Evolutionary conservation across 495 filamentous ascomycete genomes (phyloP), one percentile per base, ranked within the genome.

Genomic region (Penicillium pancosmium): DNA sequence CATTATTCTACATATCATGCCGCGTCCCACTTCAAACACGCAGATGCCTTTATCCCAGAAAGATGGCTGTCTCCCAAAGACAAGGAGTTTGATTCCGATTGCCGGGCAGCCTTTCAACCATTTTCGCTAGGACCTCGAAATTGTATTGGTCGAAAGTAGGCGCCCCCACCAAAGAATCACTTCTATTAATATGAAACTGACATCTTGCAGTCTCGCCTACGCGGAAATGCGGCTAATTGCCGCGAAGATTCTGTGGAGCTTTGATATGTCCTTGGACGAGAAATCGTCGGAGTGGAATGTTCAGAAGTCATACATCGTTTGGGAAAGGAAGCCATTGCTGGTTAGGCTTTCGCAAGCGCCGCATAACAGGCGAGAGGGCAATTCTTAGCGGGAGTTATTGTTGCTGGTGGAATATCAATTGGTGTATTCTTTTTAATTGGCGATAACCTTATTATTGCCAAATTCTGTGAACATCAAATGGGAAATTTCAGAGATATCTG

Each of bases 191-290:
- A 12, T 11, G n/a, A 18, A 36, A 31, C 55, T 31, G 55, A 21
- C 2, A 11, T 49, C n/a, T 43, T 48, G 25, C 25, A 77, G 74
- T 51, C 72, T 87, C 25, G 83, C 81, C 0, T 80, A 77, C 60
- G 75, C 72, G 1, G 83, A 86, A 61, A 79, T 83, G 71, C 70
- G 80, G 2, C 56, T 86, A 2, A 77, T 82, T 19, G 57, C 81
- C 6, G 74, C 82, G 4, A 80, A 78, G 33, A 46, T 86, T 13
- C 49, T 87, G 1, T 86, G 74, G 73, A 73, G 68, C 35, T 85
- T 86, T 64, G 81, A 86, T 46, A 63, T 86, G 33, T 65, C 68
- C 41, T 60, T 79, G 2, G 60, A 64, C 0, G 61, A 73, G 4
- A 69, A 68, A 18, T 65, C 64, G n/a, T 43, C 52, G 12, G 70